Conservation (phyloP, 2,329 filamentous ascomycete species). For the Fusarium agapanthi region DNA sequence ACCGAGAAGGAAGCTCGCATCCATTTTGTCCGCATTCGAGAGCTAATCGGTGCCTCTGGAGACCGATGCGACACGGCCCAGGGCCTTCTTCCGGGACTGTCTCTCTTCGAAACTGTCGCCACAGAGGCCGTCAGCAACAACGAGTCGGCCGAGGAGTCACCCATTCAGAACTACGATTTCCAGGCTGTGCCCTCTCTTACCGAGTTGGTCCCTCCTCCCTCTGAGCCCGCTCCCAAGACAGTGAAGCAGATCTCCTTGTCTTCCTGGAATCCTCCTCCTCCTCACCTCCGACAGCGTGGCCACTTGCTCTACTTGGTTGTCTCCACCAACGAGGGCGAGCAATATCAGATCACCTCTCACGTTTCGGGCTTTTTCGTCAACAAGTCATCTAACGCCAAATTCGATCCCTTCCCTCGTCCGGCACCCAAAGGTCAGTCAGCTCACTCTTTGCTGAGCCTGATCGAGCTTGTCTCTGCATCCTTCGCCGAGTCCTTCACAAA, state of each 20-base stretch:
- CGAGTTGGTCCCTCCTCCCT: slow-evolving; percentile 73
- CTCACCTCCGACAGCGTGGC: slow-evolving; percentile 87
- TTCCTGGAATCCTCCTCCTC: slow-evolving; percentile 95
- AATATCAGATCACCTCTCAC: slow-evolving; percentile 91
- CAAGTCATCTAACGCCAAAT: slow-evolving; percentile 93
- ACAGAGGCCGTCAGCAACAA: slow-evolving; percentile 49
- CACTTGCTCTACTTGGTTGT: slow-evolving; percentile 91
- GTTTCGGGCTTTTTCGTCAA: slow-evolving; percentile 97
- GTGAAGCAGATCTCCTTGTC: slow-evolving; percentile 90
- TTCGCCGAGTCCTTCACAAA: slow-evolving; percentile 80
- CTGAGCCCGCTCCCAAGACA: slow-evolving; percentile 82
- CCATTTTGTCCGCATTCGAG: slow-evolving; percentile 89
- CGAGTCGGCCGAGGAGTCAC: slow-evolving; percentile 45
- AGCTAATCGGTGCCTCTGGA: slow-evolving; percentile 91
- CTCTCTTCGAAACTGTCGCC: slow-evolving; percentile 83
- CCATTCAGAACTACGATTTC: slow-evolving; percentile 79
- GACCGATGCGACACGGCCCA: slow-evolving; percentile 88
- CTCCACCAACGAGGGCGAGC: slow-evolving; percentile 93
- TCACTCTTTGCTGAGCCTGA: slow-evolving; percentile 86
- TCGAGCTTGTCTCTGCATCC: slow-evolving; percentile 82
- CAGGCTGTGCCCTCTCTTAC: slow-evolving; percentile 72
- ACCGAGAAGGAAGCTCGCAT: slow-evolving; percentile 98
- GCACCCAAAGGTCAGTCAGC: slow-evolving; percentile 80
- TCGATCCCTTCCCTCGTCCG: slow-evolving; percentile 85
- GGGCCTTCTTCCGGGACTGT: slow-evolving; percentile 84